Percentiles rank a stretch among this genome's conserved stretches.
These are phyloP conservation scores for Verticillium longisporum DNA, from an alignment of 2,329 filamentous ascomycete species.

Conservation along the genomic window DNA sequence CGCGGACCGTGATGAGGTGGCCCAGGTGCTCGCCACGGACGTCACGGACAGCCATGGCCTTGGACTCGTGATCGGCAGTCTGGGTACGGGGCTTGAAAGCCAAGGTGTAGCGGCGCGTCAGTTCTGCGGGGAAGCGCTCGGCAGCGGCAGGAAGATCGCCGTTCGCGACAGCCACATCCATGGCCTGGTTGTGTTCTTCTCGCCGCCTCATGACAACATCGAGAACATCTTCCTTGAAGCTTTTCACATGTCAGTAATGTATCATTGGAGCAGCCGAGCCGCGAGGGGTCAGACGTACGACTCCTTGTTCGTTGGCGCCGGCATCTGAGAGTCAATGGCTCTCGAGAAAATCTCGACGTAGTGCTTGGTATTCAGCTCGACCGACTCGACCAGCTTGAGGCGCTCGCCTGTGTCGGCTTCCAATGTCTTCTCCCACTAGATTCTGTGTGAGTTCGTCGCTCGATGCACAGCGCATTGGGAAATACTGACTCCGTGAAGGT, in stretches of 20 bases:
- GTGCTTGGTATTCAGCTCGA: conserved; percentile 87
- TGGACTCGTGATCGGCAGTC: conserved; percentile 54
- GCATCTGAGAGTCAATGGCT: conserved; percentile 83
- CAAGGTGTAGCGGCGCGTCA: conserved; percentile 89
- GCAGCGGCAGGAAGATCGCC: conserved; percentile 59
- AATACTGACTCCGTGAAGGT: conserved; percentile 61
- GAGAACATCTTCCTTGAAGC: conserved; percentile 94
- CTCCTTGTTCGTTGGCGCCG: conserved; percentile 67
- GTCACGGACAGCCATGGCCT: conserved; percentile 80
- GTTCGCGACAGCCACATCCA: conserved; percentile 50
- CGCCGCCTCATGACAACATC: conserved; percentile 95
- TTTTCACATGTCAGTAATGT: conserved; percentile 22
- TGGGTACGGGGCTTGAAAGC: conserved; percentile 91
- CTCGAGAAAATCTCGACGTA: conserved; percentile 89
- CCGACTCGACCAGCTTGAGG: conserved; percentile 70
- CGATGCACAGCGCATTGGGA: conserved; percentile 59
- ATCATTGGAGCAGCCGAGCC: not conserved
- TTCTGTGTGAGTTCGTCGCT: conserved; percentile 17
- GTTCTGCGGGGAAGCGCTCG: conserved; percentile 81
- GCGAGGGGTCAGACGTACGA: conserved; percentile 45
- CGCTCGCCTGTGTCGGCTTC: conserved; percentile 42
- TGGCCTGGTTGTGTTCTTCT: conserved; percentile 74
- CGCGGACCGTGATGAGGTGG: conserved; percentile 85
- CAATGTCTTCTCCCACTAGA: conserved; percentile 66
- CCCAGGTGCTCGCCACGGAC: conserved; percentile 91